Conservation (phyloP, 805 yeast genomes). For the Sporopachydermia lactativora region DNA sequence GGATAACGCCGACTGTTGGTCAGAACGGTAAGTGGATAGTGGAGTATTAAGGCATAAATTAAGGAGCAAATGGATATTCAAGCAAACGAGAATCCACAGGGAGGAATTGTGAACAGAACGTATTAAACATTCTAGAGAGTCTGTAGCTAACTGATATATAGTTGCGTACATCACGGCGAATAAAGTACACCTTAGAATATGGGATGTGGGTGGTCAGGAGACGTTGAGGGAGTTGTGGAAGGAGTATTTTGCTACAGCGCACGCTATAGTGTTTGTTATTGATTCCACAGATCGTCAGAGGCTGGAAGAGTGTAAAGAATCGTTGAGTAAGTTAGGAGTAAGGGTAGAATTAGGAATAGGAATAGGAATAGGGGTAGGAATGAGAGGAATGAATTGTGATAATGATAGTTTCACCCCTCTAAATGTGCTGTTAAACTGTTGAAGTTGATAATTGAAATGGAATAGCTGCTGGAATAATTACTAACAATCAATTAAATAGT, state of each 20-base stretch:
- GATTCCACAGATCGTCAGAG: slow-evolving; percentile 81
- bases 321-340: slow-evolving; percentile 39
- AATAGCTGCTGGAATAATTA: slow-evolving; percentile 5
- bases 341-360: too few relatives aligned
- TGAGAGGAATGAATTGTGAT: too few relatives aligned
- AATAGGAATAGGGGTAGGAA: too few relatives aligned
- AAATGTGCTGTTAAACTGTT: too few relatives aligned
- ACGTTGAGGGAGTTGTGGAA: slow-evolving; percentile 78
- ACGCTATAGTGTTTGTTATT: slow-evolving; percentile 83
- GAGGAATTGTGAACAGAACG: too few relatives aligned
- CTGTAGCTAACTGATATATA: slow-evolving; percentile 12
- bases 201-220: slow-evolving; percentile 97
- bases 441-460: slow-evolving; percentile 13
- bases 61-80: too few relatives aligned
- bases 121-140: slow-evolving; percentile 19
- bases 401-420: too few relatives aligned
- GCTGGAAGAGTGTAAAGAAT: slow-evolving; percentile 67
- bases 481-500: too few relatives aligned
- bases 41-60: slow-evolving; percentile 8
- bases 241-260: slow-evolving; percentile 72
- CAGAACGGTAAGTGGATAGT: slow-evolving; percentile 43
- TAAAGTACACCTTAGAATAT: slow-evolving; percentile 45
- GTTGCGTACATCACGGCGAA: slow-evolving; percentile 27
- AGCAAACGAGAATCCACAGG: too few relatives aligned
- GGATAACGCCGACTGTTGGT: slow-evolving; percentile 88